Conservation (phyloP, 73 alveolate species). For the Breviolum minutum region DNA sequence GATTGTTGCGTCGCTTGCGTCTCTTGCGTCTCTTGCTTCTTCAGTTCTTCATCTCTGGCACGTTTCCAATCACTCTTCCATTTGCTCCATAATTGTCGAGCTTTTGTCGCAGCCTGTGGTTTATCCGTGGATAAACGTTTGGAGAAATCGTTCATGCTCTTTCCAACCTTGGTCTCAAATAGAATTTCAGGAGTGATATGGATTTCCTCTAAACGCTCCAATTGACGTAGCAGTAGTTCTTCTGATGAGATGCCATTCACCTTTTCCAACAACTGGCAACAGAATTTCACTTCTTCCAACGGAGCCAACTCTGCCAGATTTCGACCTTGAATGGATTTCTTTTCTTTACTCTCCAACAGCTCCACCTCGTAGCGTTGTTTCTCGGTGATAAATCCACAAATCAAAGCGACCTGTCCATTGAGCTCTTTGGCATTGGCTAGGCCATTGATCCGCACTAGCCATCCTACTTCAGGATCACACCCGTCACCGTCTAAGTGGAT, state of each 20-base stretch:
- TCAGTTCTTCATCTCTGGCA: neutral
- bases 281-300: neutral
- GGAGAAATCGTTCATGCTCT: slow-evolving; percentile 17
- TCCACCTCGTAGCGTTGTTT: slow-evolving; percentile 43
- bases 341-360: neutral
- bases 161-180: slow-evolving; percentile 14
- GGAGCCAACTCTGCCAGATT: slow-evolving; percentile 8
- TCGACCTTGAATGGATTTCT: neutral
- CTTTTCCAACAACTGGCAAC: neutral
- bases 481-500: neutral
- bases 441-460: slow-evolving; percentile 28
- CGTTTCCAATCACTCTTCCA: neutral
- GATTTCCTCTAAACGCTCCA: slow-evolving; percentile 7
- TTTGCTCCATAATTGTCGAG: neutral
- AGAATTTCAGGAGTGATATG: slow-evolving; percentile 20
- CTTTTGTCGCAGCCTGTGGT: neutral
- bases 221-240: neutral
- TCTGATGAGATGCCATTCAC: neutral
- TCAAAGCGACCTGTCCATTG: neutral
- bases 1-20: neutral
- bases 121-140: neutral
- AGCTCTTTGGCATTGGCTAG: neutral
- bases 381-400: neutral
- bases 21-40: neutral
- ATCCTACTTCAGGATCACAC: neutral